Evolutionary conservation across 2,329 filamentous ascomycete species (phyloP), one percentile per base, ranked within the genome.

Genomic region (Calonectria pauciramosa): DNA sequence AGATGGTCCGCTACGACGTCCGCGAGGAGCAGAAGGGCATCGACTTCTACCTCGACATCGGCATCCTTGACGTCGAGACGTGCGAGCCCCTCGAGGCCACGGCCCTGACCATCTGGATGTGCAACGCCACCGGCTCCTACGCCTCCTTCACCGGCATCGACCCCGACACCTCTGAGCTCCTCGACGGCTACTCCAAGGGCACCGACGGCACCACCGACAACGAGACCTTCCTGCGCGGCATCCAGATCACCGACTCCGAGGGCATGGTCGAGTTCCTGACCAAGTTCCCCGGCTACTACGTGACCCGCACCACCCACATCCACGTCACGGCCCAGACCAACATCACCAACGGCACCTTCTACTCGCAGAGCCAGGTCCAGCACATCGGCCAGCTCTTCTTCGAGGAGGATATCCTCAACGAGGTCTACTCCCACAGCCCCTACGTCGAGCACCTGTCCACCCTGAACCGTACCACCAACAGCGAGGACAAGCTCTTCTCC

Each of bases 11-110:
- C 36, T 64, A 66, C 28, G 70, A 72, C 56, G 54, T 72, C 28
- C 73, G 73, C 2, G 70, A 75, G 38, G 52, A 60, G 20, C 70
- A 73, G 16, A 69, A 72, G 52, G 73, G 70, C 9, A 72, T 75
- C 41, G 70, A 75, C 59, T 75, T 75, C 51, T 75, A 75, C 10
- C 38, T 75, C 14, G 73, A 72, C 38, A 70, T 75, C 20, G 73
- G 73, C 3, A 34, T 75, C 28, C 68, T 75, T 23, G 73, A 72
- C 26, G 56, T 72, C 16, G 73, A 75, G 47, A 72, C 73, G 4
- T 75, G 73, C 51, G 59, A 75, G 26, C 70, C 73, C 11, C 65
- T 70, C 1, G 47, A 72, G 36, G 65, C 65, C 16, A 72, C 70
- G 6, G 73, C 70, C 20, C 26, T 75, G 20, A 67, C 65, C 16